Conservation (phyloP, 2,329 filamentous ascomycete genomes). For the Stagonosporopsis cucurbitacearum region DNA sequence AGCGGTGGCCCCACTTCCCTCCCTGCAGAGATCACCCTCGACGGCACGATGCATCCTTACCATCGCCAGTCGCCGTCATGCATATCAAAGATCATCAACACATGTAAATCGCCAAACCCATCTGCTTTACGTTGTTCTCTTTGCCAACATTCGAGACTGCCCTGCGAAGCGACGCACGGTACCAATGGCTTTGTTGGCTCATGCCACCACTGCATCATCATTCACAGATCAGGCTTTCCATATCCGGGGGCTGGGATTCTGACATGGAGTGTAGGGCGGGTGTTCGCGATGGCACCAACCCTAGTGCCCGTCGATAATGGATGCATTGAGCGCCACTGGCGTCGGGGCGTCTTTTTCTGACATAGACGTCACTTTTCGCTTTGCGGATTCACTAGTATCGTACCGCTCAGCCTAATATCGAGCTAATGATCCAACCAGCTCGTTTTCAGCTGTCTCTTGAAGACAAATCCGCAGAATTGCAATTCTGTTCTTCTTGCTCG, state of each 20-base stretch:
- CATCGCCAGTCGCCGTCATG: slow-evolving; percentile 9
- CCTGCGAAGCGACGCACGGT: neutral
- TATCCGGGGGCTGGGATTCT: slow-evolving; percentile 8
- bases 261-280: neutral
- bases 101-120: neutral
- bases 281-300: slow-evolving; percentile 7
- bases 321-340: slow-evolving; percentile 9
- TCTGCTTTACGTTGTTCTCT: neutral
- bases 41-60: slow-evolving; percentile 9
- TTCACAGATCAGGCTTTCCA: neutral
- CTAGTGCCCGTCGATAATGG: slow-evolving; percentile 10
- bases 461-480: neutral
- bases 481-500: neutral
- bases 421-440: neutral
- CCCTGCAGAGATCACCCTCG: slow-evolving; percentile 10
- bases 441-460: neutral
- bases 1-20: slow-evolving; percentile 1
- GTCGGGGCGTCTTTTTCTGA: slow-evolving; percentile 12
- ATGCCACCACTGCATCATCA: neutral
- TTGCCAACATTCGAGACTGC: neutral
- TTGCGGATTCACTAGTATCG: neutral
- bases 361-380: slow-evolving; percentile 14
- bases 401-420: neutral
- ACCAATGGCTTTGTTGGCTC: neutral
- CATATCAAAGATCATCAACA: neutral